A percentile compares a stretch with the other conserved stretches of the same genome.
Conservation (phyloP, 768 basidiomycete species). For the Pleurotus platypus region DNA sequence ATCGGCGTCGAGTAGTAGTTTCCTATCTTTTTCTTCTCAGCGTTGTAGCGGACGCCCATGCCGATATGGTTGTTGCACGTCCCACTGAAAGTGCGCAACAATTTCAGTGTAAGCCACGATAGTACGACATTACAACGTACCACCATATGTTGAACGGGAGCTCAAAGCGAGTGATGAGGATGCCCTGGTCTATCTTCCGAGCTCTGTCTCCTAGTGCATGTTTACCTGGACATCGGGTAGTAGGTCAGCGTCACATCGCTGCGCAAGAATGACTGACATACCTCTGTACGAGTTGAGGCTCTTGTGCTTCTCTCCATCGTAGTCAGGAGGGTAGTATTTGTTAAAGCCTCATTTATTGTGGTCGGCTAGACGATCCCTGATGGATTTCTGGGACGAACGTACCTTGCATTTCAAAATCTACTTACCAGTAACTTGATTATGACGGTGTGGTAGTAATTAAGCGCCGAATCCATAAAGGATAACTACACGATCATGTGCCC, state of each 20-base stretch:
- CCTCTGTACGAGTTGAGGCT: slow-evolving; percentile 75
- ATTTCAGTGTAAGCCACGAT: not conserved
- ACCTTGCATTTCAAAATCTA: slow-evolving; percentile 13
- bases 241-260: slow-evolving; percentile 8
- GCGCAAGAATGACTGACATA: slow-evolving; percentile 17
- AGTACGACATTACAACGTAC: slow-evolving; percentile 37
- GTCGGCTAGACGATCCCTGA: not conserved
- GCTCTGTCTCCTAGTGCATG: slow-evolving; percentile 93
- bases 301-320: slow-evolving; percentile 43
- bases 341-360: slow-evolving; percentile 34
- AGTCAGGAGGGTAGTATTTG: slow-evolving; percentile 52
- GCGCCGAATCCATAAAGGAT: too few relatives aligned
- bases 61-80: slow-evolving; percentile 97
- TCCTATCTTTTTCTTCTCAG: slow-evolving; percentile 97
- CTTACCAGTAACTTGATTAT: too few relatives aligned
- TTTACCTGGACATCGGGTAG: slow-evolving; percentile 54
- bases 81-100: slow-evolving; percentile 46
- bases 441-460: too few relatives aligned
- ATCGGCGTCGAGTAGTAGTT: slow-evolving; percentile 94
- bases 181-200: slow-evolving; percentile 93
- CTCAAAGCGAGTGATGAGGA: slow-evolving; percentile 94
- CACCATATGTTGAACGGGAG: slow-evolving; percentile 97
- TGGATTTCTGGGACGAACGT: not conserved
- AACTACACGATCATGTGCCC: too few relatives aligned
- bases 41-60: slow-evolving; percentile 99